Evolutionary conservation across 1,284 basidiomycete species (phyloP), one percentile per base, ranked within the genome.

Genomic region (Hypsizygus ulmarius): DNA sequence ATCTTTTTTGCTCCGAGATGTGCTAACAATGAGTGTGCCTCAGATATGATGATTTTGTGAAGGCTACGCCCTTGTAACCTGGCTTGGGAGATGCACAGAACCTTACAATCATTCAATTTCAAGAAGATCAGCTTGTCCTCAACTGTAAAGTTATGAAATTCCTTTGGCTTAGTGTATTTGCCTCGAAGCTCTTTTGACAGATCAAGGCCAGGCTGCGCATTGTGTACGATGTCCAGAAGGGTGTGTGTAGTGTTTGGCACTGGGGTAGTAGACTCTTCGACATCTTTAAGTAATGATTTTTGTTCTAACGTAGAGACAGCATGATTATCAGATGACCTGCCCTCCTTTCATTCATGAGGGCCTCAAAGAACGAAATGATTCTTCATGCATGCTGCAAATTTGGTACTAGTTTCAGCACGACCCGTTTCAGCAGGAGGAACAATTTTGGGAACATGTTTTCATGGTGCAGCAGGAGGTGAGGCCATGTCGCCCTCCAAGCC

Each of bases 1-100:
- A 67, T 72, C 49, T 70, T 71, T 6, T 28, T 33, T 6, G 54
- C 30, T 0, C 69, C 70, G 1, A 69, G 47, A 45, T 73, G 65
- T 1, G 64, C 67, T 3, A 66, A 51, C 11, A 65, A 16, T 1
- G 59, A 66, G 42, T 68, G 66, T n/a, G 60, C 63, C 35, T 66
- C 62, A 3, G 53, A 42, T 3, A 70, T 68, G 1, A 70, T 41
- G 1, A 70, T 52, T 46, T 69, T 65, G 12, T 57, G 47, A 1
- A 63, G 43, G 10, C 47, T 45, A 14, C 53, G 19, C n/a, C 49
- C 49, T 2, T 56, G 38, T 5, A 63, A 32, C 0, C 37, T 19
- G 0, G 64, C 43, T 14, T 64, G 52, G 2, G 69, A 69, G 1
- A 73, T 65, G 53, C 70, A 72, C 5, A 71, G 49, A 2, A 59